A percentile compares a stretch with the other conserved stretches of the same genome.
These are phyloP conservation scores for Guadua angustifolia DNA, from an alignment of 176 grass and related monocot genomes.

Conservation along the genomic window DNA sequence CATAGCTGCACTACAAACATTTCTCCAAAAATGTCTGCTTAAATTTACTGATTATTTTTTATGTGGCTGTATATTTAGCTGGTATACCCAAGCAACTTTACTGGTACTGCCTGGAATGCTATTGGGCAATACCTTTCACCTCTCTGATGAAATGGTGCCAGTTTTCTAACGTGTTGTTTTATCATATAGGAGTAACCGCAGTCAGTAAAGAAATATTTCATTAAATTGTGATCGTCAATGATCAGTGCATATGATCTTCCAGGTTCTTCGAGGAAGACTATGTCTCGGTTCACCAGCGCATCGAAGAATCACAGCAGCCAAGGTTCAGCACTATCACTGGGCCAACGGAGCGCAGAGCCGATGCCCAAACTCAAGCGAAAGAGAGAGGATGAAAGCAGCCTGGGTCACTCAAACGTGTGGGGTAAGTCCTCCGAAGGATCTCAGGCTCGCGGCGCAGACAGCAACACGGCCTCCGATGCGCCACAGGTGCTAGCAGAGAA, in stretches of 20 bases:
- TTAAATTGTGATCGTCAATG: not conserved
- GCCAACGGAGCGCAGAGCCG: constrained; percentile 14
- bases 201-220: not conserved
- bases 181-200: constrained; percentile 9
- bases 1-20: constrained; percentile 6
- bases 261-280: constrained; percentile 58
- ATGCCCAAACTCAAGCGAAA: constrained; percentile 47
- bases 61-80: not conserved
- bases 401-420: constrained; percentile 33
- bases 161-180: not conserved
- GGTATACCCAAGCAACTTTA: not conserved
- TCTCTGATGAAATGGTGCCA: not conserved
- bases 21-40: not conserved
- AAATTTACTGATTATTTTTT: not conserved
- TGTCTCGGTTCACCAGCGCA: constrained; percentile 44
- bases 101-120: not conserved
- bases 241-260: not conserved
- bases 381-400: constrained; percentile 36
- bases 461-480: constrained; percentile 9
- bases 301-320: constrained; percentile 55
- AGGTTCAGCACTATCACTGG: constrained; percentile 47
- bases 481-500: constrained; percentile 24
- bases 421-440: constrained; percentile 41
- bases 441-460: constrained; percentile 35
- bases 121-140: not conserved